These are phyloP conservation scores for Penicillium roqueforti DNA, from an alignment of 495 filamentous ascomycete genomes.

Conservation along the genomic window DNA sequence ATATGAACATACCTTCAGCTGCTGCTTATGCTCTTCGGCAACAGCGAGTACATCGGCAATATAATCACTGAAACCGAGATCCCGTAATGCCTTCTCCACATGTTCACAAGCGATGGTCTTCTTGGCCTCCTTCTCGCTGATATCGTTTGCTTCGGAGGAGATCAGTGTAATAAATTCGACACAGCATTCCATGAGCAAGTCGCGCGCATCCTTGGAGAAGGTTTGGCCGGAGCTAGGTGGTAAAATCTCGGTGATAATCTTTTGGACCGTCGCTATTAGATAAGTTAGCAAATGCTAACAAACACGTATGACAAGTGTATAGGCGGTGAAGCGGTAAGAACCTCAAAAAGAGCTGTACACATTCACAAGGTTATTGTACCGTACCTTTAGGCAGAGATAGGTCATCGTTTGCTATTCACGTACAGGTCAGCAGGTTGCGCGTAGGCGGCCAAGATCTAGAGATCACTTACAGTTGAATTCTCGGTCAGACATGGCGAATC, in stretches of 20 bases:
- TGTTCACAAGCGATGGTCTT: conserved; percentile 98
- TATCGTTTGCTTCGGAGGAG: conserved; percentile 96
- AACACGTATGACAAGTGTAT: conserved; percentile 1
- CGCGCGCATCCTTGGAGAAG: conserved; percentile 90
- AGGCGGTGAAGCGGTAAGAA: not conserved
- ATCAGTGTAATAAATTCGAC: conserved; percentile 98
- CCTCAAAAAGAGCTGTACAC: not conserved
- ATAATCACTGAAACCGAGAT: conserved; percentile 89
- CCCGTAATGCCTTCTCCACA: conserved; percentile 84
- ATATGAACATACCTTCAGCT: conserved; percentile 65
- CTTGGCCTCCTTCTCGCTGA: conserved; percentile 95
- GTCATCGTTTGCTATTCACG: conserved; percentile 71
- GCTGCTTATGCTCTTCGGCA: conserved; percentile 86
- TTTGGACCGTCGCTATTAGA: conserved; percentile 82
- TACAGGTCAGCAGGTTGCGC: conserved; percentile 23
- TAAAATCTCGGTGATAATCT: conserved; percentile 94
- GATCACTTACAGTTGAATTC: conserved; percentile 71
- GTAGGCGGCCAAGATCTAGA: conserved; percentile 17
- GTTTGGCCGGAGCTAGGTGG: conserved; percentile 61
- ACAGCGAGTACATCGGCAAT: conserved; percentile 80
- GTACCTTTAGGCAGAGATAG: conserved; percentile 91
- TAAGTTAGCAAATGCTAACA: conserved; percentile 11
- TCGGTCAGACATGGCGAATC: conserved; percentile 75
- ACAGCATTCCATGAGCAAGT: conserved; percentile 96
- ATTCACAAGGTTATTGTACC: conserved; percentile 6